Base-by-base conservation (phyloP, 75 land plant genomes). In the Pinus albicaulis region DNA sequence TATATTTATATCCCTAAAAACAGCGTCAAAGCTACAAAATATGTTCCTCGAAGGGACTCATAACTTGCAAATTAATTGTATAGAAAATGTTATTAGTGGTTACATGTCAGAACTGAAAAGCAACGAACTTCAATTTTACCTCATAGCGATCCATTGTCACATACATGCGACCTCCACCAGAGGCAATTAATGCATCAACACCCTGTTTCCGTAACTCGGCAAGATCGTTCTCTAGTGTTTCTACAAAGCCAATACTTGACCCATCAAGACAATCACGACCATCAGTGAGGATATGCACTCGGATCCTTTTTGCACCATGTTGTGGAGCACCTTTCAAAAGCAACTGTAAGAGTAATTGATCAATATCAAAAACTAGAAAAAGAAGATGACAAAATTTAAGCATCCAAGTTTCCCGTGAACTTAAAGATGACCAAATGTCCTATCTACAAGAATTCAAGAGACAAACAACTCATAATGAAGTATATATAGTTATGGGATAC, bases 71-170 rank as follows among this genome's bases (percentile, higher is more conserved):
- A 68, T 41, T 41, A 38, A 36, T 22, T 7, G 2, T 41, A 66
- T 66, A 20, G 12, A 38, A 23, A 61, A 20, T 71, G 48, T 19
- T 44, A 7, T 7, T 14, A 55, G 15, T 20, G 6, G 74, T 53
- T n/a, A 17, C 48, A 44, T 6, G 48, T 48, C 16, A 56, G 17
- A 73, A 73, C 11, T 57, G 31, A 22, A 56, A 72, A 73, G 5
- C 12, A 72, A 57, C 10, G 15, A 58, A 53, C 15, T 5, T 16
- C 38, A 72, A 55, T 12, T 23, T 20, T 83, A 96, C 99, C 97
- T 97, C 99, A 85, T 97, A 97, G 24, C 99, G 92, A 74, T 97
- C 99, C 99, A 97, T 97, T 12, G 99, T 94, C 34, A 97, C 99
- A 77, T 95, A 83, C 99, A 97, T 97, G 22, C 99, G 90, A 16